Conservation (phyloP, 345 rosid genomes). For the Eucalyptus regnans region DNA sequence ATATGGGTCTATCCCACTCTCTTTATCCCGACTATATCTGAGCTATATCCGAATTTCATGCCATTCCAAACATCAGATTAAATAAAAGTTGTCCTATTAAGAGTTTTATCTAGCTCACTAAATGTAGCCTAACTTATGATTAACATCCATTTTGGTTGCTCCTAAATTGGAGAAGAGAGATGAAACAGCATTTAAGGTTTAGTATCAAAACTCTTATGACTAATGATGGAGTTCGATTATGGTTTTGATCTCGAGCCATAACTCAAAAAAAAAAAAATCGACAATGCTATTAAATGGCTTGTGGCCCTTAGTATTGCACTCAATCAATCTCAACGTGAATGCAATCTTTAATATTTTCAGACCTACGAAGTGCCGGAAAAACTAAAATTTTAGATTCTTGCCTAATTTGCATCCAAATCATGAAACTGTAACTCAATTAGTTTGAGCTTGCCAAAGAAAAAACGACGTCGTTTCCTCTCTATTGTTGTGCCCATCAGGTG, state of each 20-base stretch:
- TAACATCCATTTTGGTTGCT: neutral
- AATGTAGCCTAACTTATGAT: neutral
- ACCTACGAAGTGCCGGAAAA: neutral
- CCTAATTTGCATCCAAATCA: neutral
- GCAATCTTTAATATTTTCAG: neutral
- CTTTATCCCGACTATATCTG: accelerated
- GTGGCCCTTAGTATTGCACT: neutral
- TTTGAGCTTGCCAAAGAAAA: neutral
- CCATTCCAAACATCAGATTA: no score
- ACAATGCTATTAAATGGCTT: neutral
- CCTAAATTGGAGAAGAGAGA: neutral
- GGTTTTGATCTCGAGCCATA: neutral
- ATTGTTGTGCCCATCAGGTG: accelerated
- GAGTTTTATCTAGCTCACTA: no score
- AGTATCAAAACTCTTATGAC: neutral
- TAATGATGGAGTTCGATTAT: neutral
- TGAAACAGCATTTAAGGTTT: neutral
- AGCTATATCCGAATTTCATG: no score
- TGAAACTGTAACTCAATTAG: neutral
- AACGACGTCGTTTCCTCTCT: accelerated
- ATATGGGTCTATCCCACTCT: no score
- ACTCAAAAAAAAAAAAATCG: neutral
- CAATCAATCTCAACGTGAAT: neutral
- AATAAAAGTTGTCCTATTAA: no score
- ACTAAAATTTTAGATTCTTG: neutral